These are phyloP conservation scores for Chaetomium fimeti DNA, from an alignment of 495 filamentous ascomycete species.

Conservation along the genomic window DNA sequence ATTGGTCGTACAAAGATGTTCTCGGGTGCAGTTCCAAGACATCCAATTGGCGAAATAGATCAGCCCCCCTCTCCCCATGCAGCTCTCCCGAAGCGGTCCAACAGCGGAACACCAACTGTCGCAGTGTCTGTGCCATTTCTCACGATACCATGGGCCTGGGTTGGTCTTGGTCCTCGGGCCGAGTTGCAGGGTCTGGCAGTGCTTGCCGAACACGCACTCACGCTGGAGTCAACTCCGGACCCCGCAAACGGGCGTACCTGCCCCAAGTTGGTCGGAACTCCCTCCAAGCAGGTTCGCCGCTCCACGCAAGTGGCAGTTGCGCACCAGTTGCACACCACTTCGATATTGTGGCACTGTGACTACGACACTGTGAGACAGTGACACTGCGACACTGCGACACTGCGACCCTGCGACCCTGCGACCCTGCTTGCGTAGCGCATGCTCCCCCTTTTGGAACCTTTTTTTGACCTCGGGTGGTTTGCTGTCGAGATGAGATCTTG, in stretches of 20 bases:
- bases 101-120: background rate
- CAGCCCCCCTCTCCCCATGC: too few species aligned
- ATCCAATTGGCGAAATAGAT: background rate
- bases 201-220: background rate
- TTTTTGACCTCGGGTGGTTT: background rate
- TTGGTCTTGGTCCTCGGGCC: constrained; percentile 4
- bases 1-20: background rate
- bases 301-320: too few species aligned
- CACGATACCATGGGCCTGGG: constrained; percentile 3
- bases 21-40: background rate
- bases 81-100: constrained; percentile 5
- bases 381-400: background rate
- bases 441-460: too few species aligned
- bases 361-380: too few species aligned
- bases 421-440: too few species aligned
- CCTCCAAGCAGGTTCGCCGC: too few species aligned
- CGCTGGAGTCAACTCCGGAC: constrained; percentile 5
- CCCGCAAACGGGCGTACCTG: constrained; percentile 1
- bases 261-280: too few species aligned
- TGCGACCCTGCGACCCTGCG: background rate
- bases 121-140: background rate
- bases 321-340: background rate
- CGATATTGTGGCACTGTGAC: background rate
- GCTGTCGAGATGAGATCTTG: background rate
- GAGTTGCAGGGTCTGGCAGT: constrained; percentile 1